Base-by-base conservation (phyloP, 768 basidiomycete species). In the Rhodotorula toruloides region DNA sequence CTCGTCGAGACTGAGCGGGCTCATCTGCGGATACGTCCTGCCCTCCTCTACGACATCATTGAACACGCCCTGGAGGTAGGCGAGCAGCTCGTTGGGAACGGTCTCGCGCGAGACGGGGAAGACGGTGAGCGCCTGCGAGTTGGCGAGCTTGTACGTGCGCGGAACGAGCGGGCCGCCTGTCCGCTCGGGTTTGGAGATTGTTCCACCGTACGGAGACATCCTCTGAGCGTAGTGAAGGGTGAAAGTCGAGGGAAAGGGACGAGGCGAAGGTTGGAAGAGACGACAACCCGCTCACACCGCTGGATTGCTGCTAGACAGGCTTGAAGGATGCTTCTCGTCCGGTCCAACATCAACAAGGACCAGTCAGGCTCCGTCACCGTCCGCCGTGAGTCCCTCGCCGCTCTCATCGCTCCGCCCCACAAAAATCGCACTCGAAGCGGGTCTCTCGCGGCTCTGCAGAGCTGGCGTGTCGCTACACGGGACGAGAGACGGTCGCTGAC, bases 341-440 rank as follows among this genome's bases (percentile, higher is more conserved):
- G 84, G 59, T 90, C 84, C 77, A 81, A 85, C 71, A 83, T 98
- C 71, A 90, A 94, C 76, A 94, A 91, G 77, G 84, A 85, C 72
- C 85, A 87, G 55, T 81, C 86, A 65, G 94, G 94, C 25, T 85
- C 92, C 83, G 89, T 96, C 68, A 90, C 86, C n/a, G 81, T 97
- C 50, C 85, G 90, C 54, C 93, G 61, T 65, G 29, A 21, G 63
- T 47, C 54, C 52, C n/a, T 21, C 43, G 11, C 40, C 34, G 37
- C 25, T 10, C 10, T 27, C 47, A 27, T 39, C 42, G 32, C 42
- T 21, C 11, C 34, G 14, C 56, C 2, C 21, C 19, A 31, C 17
- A 39, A 19, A 32, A 29, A 27, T n/a, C 44, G 21, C 48, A 50
- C 48, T 31, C 48, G 48, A 50, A n/a, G 48, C 31, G 17, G n/a